A percentile compares a stretch with the other conserved stretches of the same genome.
Evolutionary conservation across 352 stramenopile species (phyloP).

Genomic region (Phytopythium helicoides): DNA sequence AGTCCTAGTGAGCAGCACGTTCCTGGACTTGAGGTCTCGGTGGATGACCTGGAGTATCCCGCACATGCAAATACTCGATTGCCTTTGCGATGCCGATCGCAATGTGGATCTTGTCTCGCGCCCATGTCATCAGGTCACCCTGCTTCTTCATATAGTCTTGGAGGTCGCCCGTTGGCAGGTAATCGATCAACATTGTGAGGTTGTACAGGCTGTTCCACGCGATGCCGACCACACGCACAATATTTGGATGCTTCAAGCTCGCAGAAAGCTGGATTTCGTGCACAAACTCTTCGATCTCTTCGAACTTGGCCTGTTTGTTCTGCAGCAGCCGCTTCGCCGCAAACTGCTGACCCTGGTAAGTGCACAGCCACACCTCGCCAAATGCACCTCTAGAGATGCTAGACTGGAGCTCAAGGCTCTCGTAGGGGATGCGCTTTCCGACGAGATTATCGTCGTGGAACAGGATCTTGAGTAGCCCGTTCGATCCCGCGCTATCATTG

Average conservation of each 20-base stretch:
- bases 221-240: constrained; percentile 50
- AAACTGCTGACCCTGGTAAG: constrained; percentile 35
- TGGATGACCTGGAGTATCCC: constrained; percentile 27
- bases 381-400: constrained; percentile 24
- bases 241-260: constrained; percentile 43
- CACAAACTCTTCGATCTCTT: constrained; percentile 33
- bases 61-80: constrained; percentile 26
- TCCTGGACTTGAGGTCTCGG: constrained; percentile 38
- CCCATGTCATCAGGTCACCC: constrained; percentile 24
- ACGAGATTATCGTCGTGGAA: constrained; percentile 12
- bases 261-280: constrained; percentile 36
- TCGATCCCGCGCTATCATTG: constrained; percentile 23
- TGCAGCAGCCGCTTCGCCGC: constrained; percentile 42
- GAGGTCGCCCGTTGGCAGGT: constrained; percentile 16
- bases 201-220: constrained; percentile 44
- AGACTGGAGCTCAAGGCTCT: constrained; percentile 12
- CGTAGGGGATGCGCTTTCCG: constrained; percentile 16
- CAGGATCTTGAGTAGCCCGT: constrained; percentile 21
- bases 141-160: constrained; percentile 19
- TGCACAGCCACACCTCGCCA: constrained; percentile 47
- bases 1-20: constrained; percentile 64
- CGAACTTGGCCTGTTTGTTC: constrained; percentile 22
- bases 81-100: constrained; percentile 24
- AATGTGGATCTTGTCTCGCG: constrained; percentile 24
- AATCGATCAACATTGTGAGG: constrained; percentile 35